A percentile compares a stretch with the other conserved stretches of the same genome.
These are phyloP conservation scores for Schwanniomyces polymorphus DNA, from an alignment of 805 yeast genomes.

Conservation along the genomic window DNA sequence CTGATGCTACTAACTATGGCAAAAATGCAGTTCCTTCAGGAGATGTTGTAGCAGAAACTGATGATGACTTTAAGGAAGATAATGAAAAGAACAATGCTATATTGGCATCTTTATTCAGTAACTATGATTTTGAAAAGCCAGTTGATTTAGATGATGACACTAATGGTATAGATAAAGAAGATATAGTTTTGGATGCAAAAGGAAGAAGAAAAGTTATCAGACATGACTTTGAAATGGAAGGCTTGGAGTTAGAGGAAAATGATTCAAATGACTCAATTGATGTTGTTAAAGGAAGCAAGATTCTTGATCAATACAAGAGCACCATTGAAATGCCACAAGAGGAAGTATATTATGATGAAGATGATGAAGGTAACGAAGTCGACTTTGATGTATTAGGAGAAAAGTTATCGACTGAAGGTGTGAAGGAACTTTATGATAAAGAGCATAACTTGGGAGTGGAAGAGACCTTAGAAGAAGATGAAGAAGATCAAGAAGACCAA, in stretches of 20 bases:
- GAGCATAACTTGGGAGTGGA: constrained; percentile 19
- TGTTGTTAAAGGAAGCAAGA: constrained; percentile 10
- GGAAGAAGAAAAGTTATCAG: constrained; percentile 33
- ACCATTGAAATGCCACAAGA: constrained; percentile 22
- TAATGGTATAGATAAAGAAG: constrained; percentile 29
- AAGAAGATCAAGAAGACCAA: background rate
- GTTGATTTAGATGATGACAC: constrained; percentile 35
- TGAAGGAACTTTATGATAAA: constrained; percentile 21
- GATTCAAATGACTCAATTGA: constrained; percentile 26
- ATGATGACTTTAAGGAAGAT: constrained; percentile 17
- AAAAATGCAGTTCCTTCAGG: constrained; percentile 9
- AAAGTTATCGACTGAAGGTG: constrained; percentile 27
- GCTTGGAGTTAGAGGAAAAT: constrained; percentile 17
- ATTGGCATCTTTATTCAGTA: constrained; percentile 32
- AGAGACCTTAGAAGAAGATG: background rate
- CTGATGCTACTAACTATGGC: constrained; percentile 27
- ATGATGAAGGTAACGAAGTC: constrained; percentile 41
- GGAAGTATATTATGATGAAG: constrained; percentile 35
- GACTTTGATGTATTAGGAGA: constrained; percentile 29
- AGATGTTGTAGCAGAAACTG: background rate
- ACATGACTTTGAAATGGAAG: constrained; percentile 36
- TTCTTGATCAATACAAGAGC: constrained; percentile 23
- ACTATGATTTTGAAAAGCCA: constrained; percentile 36
- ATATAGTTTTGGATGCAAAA: constrained; percentile 33
- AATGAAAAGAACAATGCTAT: constrained; percentile 26